Conservation (phyloP, 331 rosid species). For the Acacia concinna region DNA sequence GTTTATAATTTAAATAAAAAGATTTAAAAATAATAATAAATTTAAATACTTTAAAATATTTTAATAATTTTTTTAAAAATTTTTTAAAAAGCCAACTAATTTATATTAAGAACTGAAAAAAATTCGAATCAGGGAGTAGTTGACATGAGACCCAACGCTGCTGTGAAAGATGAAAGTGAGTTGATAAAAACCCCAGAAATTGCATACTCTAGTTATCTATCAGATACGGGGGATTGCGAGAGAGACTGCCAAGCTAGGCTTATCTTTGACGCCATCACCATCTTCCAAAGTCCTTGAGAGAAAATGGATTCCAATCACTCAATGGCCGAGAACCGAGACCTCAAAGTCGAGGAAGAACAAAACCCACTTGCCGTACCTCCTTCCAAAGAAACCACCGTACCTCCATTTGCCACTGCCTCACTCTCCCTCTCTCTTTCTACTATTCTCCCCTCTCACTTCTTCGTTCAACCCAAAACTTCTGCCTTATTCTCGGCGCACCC, state of each 20-base stretch:
- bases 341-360: conserved; percentile 48
- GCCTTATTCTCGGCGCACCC: conserved; percentile 50
- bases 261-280: background rate
- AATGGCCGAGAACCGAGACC: conserved; percentile 43
- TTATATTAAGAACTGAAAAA: too few species aligned
- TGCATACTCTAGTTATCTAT: background rate
- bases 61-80: too few species aligned
- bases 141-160: too few species aligned
- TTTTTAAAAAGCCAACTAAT: too few species aligned
- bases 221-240: background rate
- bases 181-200: background rate
- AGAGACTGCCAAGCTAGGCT: background rate
- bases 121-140: too few species aligned
- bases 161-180: too few species aligned
- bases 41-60: too few species aligned
- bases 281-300: background rate
- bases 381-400: conserved; percentile 21
- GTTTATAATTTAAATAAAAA: too few species aligned
- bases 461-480: conserved; percentile 53
- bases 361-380: conserved; percentile 28
- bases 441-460: conserved; percentile 49
- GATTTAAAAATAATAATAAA: too few species aligned
- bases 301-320: conserved; percentile 51
- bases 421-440: conserved; percentile 72
- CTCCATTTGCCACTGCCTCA: conserved; percentile 64